A percentile compares a stretch with the other conserved stretches of the same genome.
Conservation (phyloP, 306 rosid species). For the Canavalia gladiata region DNA sequence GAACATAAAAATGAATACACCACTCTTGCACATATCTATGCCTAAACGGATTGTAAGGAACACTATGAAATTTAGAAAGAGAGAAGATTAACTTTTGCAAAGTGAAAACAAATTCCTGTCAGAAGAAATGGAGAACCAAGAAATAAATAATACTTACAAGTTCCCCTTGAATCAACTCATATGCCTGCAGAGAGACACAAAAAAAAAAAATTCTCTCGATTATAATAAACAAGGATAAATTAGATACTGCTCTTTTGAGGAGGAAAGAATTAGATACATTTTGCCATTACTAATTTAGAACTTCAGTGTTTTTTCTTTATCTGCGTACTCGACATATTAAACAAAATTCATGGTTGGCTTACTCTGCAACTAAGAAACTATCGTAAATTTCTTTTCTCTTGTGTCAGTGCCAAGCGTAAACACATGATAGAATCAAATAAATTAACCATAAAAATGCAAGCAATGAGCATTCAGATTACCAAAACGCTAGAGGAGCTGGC, state of each 20-base stretch:
- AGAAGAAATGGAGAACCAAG: conserved; percentile 32
- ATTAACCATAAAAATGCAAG: conserved; percentile 22
- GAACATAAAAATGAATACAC: conserved; percentile 16
- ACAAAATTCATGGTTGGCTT: conserved; percentile 1
- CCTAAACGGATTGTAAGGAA: conserved; percentile 33
- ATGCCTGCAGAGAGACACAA: conserved; percentile 65
- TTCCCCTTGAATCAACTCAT: conserved; percentile 92
- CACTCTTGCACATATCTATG: background rate
- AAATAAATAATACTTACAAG: conserved; percentile 68
- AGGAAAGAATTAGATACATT: background rate
- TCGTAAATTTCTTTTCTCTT: background rate
- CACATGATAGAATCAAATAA: conserved; percentile 16
- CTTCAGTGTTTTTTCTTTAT: background rate
- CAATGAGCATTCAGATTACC: conserved; percentile 55
- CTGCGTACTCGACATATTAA: conserved; percentile 26
- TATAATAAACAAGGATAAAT: conserved; percentile 30
- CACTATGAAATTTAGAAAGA: conserved; percentile 16
- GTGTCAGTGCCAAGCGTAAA: background rate
- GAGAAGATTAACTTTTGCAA: conserved; percentile 13
- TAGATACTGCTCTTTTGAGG: background rate
- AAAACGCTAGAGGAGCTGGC: conserved; percentile 64
- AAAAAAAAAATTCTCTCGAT: background rate
- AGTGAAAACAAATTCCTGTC: background rate
- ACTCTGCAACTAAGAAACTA: conserved; percentile 5
- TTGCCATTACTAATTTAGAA: conserved; percentile 4